Conservation (phyloP, 2,329 filamentous ascomycete species). For the Colletotrichum tanaceti region DNA sequence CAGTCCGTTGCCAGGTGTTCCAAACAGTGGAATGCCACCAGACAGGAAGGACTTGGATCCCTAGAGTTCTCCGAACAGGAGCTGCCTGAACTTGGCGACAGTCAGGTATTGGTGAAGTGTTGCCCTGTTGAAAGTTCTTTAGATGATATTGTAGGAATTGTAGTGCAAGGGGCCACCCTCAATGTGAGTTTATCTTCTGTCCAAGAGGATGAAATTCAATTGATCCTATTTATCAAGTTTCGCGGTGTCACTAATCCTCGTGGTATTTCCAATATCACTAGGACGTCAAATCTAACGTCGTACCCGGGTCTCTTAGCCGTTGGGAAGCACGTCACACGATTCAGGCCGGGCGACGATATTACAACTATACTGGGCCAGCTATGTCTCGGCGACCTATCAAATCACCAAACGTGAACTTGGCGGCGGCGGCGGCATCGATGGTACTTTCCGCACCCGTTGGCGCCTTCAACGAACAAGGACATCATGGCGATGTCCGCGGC, state of each 20-base stretch:
- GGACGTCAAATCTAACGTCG: constrained; percentile 42
- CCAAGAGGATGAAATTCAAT: not conserved
- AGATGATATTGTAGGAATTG: constrained; percentile 55
- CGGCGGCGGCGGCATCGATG: constrained; percentile 46
- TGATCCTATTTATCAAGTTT: constrained; percentile 28
- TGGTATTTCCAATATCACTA: constrained; percentile 51
- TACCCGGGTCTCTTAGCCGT: constrained; percentile 57
- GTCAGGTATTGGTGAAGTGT: constrained; percentile 38
- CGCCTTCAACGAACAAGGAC: constrained; percentile 59
- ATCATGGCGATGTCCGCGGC: constrained; percentile 68
- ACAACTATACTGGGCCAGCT: constrained; percentile 47
- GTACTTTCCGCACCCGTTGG: constrained; percentile 48
- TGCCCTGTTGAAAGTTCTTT: constrained; percentile 57
- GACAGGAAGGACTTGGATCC: constrained; percentile 17
- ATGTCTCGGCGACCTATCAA: constrained; percentile 48
- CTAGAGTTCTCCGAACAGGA: constrained; percentile 23
- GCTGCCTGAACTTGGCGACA: constrained; percentile 25
- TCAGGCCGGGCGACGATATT: constrained; percentile 64
- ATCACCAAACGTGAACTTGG: constrained; percentile 53
- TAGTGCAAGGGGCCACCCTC: constrained; percentile 32
- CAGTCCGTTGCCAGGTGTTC: not conserved
- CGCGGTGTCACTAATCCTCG: constrained; percentile 39
- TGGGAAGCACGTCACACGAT: constrained; percentile 60
- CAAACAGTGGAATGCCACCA: constrained; percentile 29
- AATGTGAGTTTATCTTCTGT: constrained; percentile 3